A percentile compares a stretch with the other conserved stretches of the same genome.
Evolutionary conservation across 306 rosid genomes (phyloP).

Genomic region (Cucumis hystrix): DNA sequence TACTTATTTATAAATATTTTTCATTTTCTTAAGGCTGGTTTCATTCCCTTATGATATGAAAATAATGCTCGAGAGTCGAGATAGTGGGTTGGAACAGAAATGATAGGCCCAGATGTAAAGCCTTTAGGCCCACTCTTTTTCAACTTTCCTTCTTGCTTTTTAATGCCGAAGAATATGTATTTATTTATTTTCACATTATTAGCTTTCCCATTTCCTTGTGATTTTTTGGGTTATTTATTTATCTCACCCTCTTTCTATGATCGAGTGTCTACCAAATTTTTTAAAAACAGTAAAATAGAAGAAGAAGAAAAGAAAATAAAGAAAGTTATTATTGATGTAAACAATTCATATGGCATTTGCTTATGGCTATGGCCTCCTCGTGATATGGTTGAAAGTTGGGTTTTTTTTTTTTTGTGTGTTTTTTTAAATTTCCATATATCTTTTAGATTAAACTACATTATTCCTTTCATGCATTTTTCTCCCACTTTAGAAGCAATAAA

Average conservation of each 20-base stretch:
- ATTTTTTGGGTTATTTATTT: background rate
- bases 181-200: background rate
- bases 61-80: conserved; percentile 2
- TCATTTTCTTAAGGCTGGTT: background rate
- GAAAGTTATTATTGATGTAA: background rate
- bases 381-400: background rate
- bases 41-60: background rate
- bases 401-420: too few species aligned
- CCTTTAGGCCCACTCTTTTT: background rate
- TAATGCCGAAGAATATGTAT: background rate
- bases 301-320: background rate
- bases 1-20: too few species aligned
- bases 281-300: background rate
- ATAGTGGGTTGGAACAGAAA: background rate
- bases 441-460: background rate
- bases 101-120: background rate
- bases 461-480: background rate
- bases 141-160: background rate
- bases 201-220: background rate
- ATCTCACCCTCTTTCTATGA: background rate
- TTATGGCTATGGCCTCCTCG: background rate
- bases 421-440: background rate
- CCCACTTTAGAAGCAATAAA: background rate
- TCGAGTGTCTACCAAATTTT: background rate
- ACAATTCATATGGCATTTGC: background rate